Base-by-base conservation (phyloP, 2,329 filamentous ascomycete genomes). In the Coniochaeta pulveracea region DNA sequence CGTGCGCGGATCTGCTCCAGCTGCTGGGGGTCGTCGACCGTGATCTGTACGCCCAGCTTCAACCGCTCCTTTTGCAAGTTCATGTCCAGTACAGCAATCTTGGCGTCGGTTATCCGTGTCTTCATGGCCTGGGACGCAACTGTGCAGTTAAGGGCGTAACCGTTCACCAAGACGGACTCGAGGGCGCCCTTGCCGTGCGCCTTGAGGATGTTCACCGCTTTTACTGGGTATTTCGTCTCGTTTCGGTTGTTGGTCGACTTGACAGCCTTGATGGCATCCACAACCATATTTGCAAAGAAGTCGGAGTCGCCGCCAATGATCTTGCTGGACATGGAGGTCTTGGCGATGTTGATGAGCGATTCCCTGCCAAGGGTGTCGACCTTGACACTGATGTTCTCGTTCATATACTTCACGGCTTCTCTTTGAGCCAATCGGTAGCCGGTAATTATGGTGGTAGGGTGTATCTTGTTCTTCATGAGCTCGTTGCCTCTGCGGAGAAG, bases 391-490 rank as follows among this genome's bases (percentile, higher is more conserved):
- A 98, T 81, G 58, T 96, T 94, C 61, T 98, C 91, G 63, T 85
- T 89, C 80, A 98, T 93, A 64, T 95, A 98, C 64, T 93, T 93
- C 55, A 98, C 80, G 38, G 91, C 91, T 68, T 98, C 91, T 51
- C 91, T 76, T 46, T 98, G 72, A 40, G 91, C 91, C 50, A 98
- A 74, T 52, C 91, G 76, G 72, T 98, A 98, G 51, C 91, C 91
- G 41, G 86, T 96, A 56, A 98, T 98, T 63, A 98, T 96, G 40
- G 93, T 98, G 17, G 91, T 98, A 36, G 91, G 93, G 65, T 98
- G 91, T 74, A 98, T 98, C 58, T 88, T 84, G 75, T 96, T 98
- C 72, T 91, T 95, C 83, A 96, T 93, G 45, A 98, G 74, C 65
- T 98, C 91, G 67, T 98, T 98, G 42, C 79, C 91, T 60, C 91